Evolutionary conservation across 1,284 basidiomycete genomes (phyloP).

Genomic region (Trametes hirsuta): DNA sequence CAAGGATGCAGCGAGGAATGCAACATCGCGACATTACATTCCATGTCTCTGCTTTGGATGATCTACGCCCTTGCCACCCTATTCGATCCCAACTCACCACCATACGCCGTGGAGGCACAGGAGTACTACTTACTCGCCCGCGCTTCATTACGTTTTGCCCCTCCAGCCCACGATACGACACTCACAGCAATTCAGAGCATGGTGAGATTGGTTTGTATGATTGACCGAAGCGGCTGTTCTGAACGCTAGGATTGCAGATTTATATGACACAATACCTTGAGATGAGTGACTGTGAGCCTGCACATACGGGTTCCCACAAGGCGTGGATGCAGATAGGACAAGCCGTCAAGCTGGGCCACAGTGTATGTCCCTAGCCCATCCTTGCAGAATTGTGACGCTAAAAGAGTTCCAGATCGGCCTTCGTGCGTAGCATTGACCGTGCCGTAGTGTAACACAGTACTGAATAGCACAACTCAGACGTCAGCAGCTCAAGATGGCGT

Average conservation of each 20-base stretch:
- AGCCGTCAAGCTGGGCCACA: slow-evolving; percentile 57
- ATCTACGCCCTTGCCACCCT: slow-evolving; percentile 46
- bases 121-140: slow-evolving; percentile 63
- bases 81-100: slow-evolving; percentile 47
- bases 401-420: slow-evolving; percentile 56
- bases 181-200: slow-evolving; percentile 53
- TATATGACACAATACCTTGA: slow-evolving; percentile 64
- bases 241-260: slow-evolving; percentile 39
- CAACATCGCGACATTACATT: slow-evolving; percentile 39
- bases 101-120: slow-evolving; percentile 52
- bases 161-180: slow-evolving; percentile 52
- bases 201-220: slow-evolving; percentile 39
- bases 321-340: slow-evolving; percentile 61
- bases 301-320: slow-evolving; percentile 46
- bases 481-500: slow-evolving; percentile 62
- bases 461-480: slow-evolving; percentile 45
- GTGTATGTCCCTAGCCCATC: slow-evolving; percentile 44
- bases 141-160: slow-evolving; percentile 49
- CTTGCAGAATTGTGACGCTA: background rate
- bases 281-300: slow-evolving; percentile 51
- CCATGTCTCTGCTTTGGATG: slow-evolving; percentile 57
- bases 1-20: slow-evolving; percentile 8
- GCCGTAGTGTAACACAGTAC: background rate
- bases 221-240: background rate
- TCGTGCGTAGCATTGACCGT: slow-evolving; percentile 43